Conservation (phyloP, 129 eudicot genomes). For the Escallonia rubra region DNA sequence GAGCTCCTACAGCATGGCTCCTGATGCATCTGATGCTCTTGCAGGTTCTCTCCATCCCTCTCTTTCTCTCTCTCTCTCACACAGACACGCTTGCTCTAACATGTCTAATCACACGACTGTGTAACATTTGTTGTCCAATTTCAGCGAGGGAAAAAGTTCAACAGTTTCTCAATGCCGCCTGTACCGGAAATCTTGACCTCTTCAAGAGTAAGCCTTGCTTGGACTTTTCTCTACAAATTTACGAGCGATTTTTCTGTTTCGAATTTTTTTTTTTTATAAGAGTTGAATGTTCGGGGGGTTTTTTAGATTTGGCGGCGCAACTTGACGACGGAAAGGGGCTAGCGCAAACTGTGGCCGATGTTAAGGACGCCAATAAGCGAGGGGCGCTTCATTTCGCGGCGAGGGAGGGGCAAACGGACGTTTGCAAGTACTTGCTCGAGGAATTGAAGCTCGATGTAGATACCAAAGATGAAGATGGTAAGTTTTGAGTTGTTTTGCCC, state of each 20-base stretch:
- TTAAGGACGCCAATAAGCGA: constrained; percentile 89
- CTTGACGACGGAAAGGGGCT: constrained; percentile 91
- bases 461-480: constrained; percentile 83
- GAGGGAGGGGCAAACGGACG: constrained; percentile 78
- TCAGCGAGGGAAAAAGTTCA: constrained; percentile 80
- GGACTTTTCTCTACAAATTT: background rate
- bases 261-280: background rate
- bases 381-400: constrained; percentile 97
- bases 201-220: constrained; percentile 49
- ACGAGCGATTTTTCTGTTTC: background rate
- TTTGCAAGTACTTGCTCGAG: constrained; percentile 87
- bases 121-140: constrained; percentile 5
- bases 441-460: constrained; percentile 82
- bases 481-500: too few species aligned
- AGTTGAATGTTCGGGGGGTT: background rate
- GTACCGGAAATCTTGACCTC: constrained; percentile 65
- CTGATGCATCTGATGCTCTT: constrained; percentile 80
- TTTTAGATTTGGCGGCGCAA: constrained; percentile 54
- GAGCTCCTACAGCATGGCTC: constrained; percentile 15
- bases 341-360: constrained; percentile 57
- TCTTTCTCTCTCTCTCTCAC: background rate
- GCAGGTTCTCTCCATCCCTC: constrained; percentile 40
- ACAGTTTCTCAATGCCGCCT: constrained; percentile 71
- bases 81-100: background rate
- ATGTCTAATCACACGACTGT: background rate